A percentile compares a stretch with the other conserved stretches of the same genome.
phyloP scores from a whole-genome alignment of 768 basidiomycete species.

The Tulasnella sp. region DNA sequence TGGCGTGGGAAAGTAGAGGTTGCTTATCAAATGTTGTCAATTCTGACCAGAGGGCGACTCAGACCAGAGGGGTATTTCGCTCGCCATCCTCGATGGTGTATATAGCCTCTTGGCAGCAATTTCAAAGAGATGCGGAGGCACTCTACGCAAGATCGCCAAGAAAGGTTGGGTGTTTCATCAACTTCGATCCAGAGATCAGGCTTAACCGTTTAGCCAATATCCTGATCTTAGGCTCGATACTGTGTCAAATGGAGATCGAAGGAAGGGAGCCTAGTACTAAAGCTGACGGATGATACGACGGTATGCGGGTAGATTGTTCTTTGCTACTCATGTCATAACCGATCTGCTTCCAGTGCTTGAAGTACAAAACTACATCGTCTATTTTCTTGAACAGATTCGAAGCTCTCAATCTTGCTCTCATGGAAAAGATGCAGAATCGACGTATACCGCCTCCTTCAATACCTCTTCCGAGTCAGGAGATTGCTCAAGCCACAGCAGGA shows the following conservation, averaged over 20 bases:
- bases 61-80: not conserved
- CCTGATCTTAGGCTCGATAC: slow-evolving; percentile 57
- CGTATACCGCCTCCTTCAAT: slow-evolving; percentile 28
- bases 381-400: slow-evolving; percentile 96
- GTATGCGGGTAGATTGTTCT: slow-evolving; percentile 36
- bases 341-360: slow-evolving; percentile 55
- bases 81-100: slow-evolving; percentile 50
- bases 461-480: no score
- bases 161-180: slow-evolving; percentile 39
- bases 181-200: slow-evolving; percentile 1
- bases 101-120: slow-evolving; percentile 82
- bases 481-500: no score
- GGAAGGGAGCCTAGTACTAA: slow-evolving; percentile 79
- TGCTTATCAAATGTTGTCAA: no score
- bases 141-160: slow-evolving; percentile 70
- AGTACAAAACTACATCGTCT: slow-evolving; percentile 90
- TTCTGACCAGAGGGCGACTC: no score
- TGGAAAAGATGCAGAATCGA: slow-evolving; percentile 74
- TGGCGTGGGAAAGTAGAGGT: no score
- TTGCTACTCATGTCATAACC: not conserved
- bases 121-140: slow-evolving; percentile 77
- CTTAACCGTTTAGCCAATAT: not conserved
- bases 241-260: slow-evolving; percentile 82
- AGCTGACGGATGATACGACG: slow-evolving; percentile 82
- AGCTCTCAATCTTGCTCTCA: slow-evolving; percentile 70